A percentile compares a stretch with the other conserved stretches of the same genome.
phyloP scores from a whole-genome alignment of 2,329 filamentous ascomycete genomes.

The Boeremia exigua region DNA sequence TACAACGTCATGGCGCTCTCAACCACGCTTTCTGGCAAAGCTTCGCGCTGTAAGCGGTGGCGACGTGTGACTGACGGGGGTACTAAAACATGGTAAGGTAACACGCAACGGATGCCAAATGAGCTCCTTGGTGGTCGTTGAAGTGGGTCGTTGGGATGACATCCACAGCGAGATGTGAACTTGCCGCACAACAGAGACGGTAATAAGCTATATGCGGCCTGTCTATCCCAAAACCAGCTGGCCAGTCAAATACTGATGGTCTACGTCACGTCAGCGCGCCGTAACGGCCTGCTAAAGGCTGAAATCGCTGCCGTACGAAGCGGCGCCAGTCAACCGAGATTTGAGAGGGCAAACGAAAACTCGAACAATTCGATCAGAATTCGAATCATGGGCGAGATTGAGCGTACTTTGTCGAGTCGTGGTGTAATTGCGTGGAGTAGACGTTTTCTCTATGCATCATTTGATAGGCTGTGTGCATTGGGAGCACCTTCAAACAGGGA shows the following conservation, averaged over 20 bases:
- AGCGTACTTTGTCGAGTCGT: constrained; percentile 12
- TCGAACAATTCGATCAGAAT: constrained; percentile 7
- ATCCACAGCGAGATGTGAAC: not conserved
- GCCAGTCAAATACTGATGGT: constrained; percentile 4
- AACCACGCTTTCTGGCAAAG: too few relatives aligned
- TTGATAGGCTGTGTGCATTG: constrained; percentile 25
- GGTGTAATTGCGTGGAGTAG: constrained; percentile 23
- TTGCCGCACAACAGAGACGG: not conserved
- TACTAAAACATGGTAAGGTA: constrained; percentile 2
- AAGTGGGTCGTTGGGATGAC: not conserved
- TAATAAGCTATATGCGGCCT: not conserved
- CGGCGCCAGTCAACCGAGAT: constrained; percentile 17
- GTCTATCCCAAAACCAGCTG: not conserved
- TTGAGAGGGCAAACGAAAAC: constrained; percentile 17
- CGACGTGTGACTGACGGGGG: not conserved
- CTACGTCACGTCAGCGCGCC: constrained; percentile 17
- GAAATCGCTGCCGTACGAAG: constrained; percentile 1
- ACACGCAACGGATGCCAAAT: not conserved
- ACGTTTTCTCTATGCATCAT: constrained; percentile 7
- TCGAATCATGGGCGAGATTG: not conserved
- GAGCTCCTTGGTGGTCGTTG: not conserved
- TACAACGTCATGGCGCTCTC: constrained; percentile 10
- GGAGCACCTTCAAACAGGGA: constrained; percentile 16
- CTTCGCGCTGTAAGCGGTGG: not conserved
- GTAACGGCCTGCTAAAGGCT: constrained; percentile 5